These are phyloP conservation scores for Globisporangium takayamanum DNA, from an alignment of 352 stramenopile genomes.

Conservation along the genomic window DNA sequence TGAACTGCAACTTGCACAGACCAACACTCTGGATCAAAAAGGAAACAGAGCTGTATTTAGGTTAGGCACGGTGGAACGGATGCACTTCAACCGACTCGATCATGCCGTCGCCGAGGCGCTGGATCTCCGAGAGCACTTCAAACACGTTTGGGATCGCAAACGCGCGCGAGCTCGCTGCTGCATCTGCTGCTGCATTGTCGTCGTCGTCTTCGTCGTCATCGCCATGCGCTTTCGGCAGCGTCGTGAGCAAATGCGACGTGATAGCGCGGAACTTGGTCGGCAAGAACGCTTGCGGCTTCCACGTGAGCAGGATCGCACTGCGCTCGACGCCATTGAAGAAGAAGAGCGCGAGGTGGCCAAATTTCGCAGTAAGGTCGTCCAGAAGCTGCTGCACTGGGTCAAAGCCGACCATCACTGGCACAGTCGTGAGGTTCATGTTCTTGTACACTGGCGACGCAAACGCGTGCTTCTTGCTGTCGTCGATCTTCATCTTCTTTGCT, in stretches of 20 bases:
- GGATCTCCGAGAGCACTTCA: constrained; percentile 71
- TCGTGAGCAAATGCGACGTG: constrained; percentile 46
- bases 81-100: constrained; percentile 43
- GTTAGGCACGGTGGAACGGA: constrained; percentile 26
- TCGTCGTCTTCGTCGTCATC: constrained; percentile 21
- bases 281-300: constrained; percentile 77
- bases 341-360: constrained; percentile 70
- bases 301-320: constrained; percentile 63
- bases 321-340: constrained; percentile 68
- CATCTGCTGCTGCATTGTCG: constrained; percentile 15
- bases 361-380: constrained; percentile 40
- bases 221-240: constrained; percentile 32
- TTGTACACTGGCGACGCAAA: constrained; percentile 79
- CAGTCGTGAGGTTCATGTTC: constrained; percentile 69
- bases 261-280: constrained; percentile 80
- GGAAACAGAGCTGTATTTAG: background rate
- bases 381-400: constrained; percentile 69
- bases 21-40: background rate
- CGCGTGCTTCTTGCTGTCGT: constrained; percentile 54
- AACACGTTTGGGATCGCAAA: constrained; percentile 72
- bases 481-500: constrained; percentile 53
- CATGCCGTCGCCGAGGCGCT: constrained; percentile 58
- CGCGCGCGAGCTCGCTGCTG: constrained; percentile 16
- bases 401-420: constrained; percentile 68
- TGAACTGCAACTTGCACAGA: too few relatives aligned